Conservation (phyloP, 2,329 filamentous ascomycete species). For the Colletotrichum lupini region DNA sequence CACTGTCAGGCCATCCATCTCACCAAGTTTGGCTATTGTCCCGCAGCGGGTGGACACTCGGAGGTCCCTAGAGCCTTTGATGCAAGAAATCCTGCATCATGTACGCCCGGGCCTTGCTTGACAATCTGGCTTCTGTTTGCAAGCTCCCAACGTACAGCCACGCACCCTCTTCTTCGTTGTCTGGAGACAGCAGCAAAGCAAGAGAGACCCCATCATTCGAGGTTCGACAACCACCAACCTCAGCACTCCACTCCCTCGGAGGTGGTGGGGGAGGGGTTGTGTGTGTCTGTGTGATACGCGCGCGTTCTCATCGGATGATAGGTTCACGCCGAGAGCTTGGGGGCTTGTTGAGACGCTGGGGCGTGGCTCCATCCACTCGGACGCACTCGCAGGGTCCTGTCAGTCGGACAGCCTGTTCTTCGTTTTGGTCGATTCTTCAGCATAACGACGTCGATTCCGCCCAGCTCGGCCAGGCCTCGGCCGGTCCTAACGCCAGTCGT, state of each 20-base stretch:
- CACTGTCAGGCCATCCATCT: conserved; percentile 7
- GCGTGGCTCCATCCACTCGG: conserved; percentile 28
- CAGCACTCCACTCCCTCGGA: conserved; percentile 9
- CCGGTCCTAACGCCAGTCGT: conserved; percentile 22
- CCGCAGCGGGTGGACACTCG: not conserved
- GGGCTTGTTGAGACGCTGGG: not conserved
- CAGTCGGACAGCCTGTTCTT: not conserved
- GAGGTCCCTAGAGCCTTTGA: conserved; percentile 2
- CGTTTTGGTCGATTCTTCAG: conserved; percentile 27
- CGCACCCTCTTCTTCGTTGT: conserved; percentile 7
- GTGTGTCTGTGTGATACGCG: not conserved
- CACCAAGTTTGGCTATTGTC: not conserved
- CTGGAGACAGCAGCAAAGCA: not conserved
- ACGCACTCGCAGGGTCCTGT: conserved; percentile 26
- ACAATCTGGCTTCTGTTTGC: conserved; percentile 22
- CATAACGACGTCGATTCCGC: conserved; percentile 18
- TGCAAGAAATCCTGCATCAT: conserved; percentile 37
- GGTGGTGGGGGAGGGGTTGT: conserved; percentile 17
- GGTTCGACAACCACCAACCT: conserved; percentile 14
- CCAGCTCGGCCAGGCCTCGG: conserved; percentile 30
- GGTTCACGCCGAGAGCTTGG: not conserved
- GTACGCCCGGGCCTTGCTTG: conserved; percentile 31
- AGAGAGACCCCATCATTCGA: conserved; percentile 18
- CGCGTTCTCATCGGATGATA: conserved; percentile 16
- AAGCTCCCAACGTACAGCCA: conserved; percentile 17